Base-by-base conservation (phyloP, 2,329 filamentous ascomycete genomes). In the Botrytis medusae region DNA sequence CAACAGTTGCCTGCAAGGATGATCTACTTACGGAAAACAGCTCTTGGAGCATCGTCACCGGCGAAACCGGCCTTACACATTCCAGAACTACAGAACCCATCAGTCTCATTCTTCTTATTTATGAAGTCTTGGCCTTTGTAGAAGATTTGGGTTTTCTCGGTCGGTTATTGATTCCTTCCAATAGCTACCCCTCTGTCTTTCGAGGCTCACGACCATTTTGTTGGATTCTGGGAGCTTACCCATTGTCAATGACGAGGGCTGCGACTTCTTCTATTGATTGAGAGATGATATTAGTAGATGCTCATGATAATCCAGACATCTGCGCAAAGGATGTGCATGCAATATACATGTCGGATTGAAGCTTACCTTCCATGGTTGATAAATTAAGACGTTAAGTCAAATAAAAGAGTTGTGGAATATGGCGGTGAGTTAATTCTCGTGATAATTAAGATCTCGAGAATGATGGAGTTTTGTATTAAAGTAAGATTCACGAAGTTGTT, bases 21-120 rank as follows among this genome's bases (percentile, higher is more conserved):
- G 78, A 79, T 76, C 79, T 76, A 95, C 95, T 97, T 93, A 98
- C 95, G 96, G 92, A 99, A 99, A 85, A 99, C 96, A 88, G 96
- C 96, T 91, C 96, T 92, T 85, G 96, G 96, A 88, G 96, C 96
- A 93, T 99, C 96, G 85, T 99, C 96, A 94, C 96, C 96, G 90
- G 96, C 96, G 88, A 99, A 99, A 95, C 96, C 96, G 92, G 96
- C 96, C 91, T 99, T 99, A 90, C 96, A 99, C 96, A 99, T 98
- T 91, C 96, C 96, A 87, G 96, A 98, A 92, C 95, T 98, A 85
- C 77, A 82, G 51, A 73, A 73, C 70, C 64, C 54, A 74, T 79
- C 75, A 80, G 79, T 73, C 22, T 75, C 59, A 72, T 74, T 48
- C 61, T 72, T 72, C 61, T 69, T 42, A 57, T 32, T 22, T 70